These are phyloP conservation scores for Primulina huaijiensis DNA, from an alignment of 257 asterid genomes.

Conservation along the genomic window DNA sequence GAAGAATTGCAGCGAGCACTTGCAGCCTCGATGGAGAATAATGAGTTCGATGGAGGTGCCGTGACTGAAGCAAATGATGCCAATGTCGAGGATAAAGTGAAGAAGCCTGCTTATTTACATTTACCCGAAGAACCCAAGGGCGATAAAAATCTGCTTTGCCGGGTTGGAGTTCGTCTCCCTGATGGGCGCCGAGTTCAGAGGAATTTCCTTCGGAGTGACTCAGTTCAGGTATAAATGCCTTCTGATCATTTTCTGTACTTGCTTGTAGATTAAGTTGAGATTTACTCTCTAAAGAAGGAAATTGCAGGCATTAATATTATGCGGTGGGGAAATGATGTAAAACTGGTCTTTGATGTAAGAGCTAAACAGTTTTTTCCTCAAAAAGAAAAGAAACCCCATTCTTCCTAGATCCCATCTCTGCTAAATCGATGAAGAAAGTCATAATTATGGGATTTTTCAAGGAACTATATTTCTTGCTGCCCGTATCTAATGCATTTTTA, in stretches of 20 bases:
- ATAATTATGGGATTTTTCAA: background rate
- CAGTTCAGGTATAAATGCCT: conserved; percentile 61
- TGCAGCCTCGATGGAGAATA: conserved; percentile 79
- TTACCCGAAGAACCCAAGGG: conserved; percentile 87
- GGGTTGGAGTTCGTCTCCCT: conserved; percentile 91
- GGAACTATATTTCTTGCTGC: background rate
- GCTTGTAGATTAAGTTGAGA: background rate
- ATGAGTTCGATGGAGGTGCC: conserved; percentile 32
- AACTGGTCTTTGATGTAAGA: background rate
- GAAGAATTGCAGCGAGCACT: conserved; percentile 71
- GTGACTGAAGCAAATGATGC: conserved; percentile 37
- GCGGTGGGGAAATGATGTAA: background rate
- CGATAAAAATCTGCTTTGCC: conserved; percentile 70
- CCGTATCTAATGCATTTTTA: conserved; percentile 18
- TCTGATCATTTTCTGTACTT: background rate
- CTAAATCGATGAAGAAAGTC: background rate
- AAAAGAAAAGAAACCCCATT: background rate
- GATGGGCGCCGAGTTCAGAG: conserved; percentile 94
- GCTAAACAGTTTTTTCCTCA: background rate
- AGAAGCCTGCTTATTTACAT: conserved; percentile 64
- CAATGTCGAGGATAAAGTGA: conserved; percentile 38
- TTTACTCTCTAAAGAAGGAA: no score
- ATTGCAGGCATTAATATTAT: background rate
- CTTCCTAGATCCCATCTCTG: background rate
- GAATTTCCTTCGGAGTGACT: conserved; percentile 76